Conservation (phyloP, 169 alveolate species). For the Babesia bigemina region DNA sequence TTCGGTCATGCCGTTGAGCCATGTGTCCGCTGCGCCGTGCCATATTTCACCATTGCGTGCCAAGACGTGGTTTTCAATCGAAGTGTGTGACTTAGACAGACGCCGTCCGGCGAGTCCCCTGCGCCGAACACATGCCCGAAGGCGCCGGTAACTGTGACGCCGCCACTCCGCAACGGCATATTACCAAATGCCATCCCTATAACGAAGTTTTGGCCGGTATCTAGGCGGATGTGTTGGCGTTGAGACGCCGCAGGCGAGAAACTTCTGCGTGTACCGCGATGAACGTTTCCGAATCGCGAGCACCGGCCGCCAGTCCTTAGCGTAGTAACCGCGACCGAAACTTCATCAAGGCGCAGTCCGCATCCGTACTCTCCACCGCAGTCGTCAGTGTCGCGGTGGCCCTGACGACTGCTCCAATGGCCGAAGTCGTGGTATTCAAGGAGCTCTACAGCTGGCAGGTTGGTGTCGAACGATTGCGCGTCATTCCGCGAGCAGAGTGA, state of each 20-base stretch:
- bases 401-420: conserved; percentile 24
- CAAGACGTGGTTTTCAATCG: not conserved
- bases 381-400: not conserved
- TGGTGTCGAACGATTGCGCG: not conserved
- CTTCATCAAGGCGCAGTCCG: too few species aligned
- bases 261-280: too few species aligned
- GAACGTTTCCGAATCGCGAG: too few species aligned
- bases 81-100: not conserved
- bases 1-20: not conserved
- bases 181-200: too few species aligned
- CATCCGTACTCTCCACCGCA: not conserved
- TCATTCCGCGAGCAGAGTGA: conserved; percentile 34
- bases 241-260: too few species aligned
- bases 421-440: conserved; percentile 50
- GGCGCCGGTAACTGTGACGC: too few species aligned
- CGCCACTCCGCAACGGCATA: too few species aligned
- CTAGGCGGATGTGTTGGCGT: too few species aligned
- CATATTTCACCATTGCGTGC: not conserved
- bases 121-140: not conserved
- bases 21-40: not conserved
- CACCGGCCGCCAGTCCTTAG: too few species aligned
- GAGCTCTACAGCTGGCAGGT: conserved; percentile 69
- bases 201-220: too few species aligned
- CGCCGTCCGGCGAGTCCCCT: not conserved
- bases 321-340: too few species aligned